These are phyloP conservation scores for Aspergillus sclerotiicarbonarius DNA, from an alignment of 495 filamentous ascomycete genomes.

Conservation along the genomic window DNA sequence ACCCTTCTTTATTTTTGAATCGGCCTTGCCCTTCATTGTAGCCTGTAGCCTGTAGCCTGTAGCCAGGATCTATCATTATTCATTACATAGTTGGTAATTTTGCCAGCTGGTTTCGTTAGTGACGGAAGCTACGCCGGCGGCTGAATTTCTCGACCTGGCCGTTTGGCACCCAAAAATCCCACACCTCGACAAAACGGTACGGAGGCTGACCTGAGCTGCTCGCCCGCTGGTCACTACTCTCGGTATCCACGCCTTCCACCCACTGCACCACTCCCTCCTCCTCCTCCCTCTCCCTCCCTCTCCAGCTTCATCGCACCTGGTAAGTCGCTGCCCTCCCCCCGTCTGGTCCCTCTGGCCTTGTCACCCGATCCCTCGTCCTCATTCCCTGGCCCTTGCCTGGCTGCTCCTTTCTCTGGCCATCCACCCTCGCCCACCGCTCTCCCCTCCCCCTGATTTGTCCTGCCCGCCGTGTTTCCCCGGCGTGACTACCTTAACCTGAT, in stretches of 20 bases:
- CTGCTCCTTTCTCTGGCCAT: slow-evolving; percentile 15
- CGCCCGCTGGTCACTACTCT: slow-evolving; percentile 15
- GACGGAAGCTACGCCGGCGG: slow-evolving; percentile 36
- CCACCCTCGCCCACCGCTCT: slow-evolving; percentile 7
- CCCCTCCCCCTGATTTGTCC: slow-evolving; percentile 23
- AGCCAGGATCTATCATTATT: slow-evolving; percentile 1
- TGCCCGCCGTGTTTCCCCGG: slow-evolving; percentile 21
- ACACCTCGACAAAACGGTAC: slow-evolving; percentile 20
- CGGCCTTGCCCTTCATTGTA: background rate
- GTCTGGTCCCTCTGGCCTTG: background rate
- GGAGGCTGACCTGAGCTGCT: slow-evolving; percentile 11
- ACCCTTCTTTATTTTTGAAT: too few species aligned
- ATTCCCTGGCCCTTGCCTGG: slow-evolving; percentile 10
- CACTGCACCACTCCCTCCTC: background rate
- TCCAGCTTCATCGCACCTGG: slow-evolving; percentile 15
- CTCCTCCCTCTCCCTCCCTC: slow-evolving; percentile 18
- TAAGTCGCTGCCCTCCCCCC: slow-evolving; percentile 9
- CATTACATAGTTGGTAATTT: slow-evolving; percentile 4
- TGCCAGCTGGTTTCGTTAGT: slow-evolving; percentile 19
- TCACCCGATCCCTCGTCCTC: background rate
- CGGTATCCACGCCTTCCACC: slow-evolving; percentile 5
- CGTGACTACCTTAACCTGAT: slow-evolving; percentile 23
- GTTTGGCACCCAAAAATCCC: slow-evolving; percentile 27
- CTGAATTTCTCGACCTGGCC: slow-evolving; percentile 36
- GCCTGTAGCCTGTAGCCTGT: too few species aligned